Conservation (phyloP, 768 basidiomycete genomes). For the Agrocybe pediades region DNA sequence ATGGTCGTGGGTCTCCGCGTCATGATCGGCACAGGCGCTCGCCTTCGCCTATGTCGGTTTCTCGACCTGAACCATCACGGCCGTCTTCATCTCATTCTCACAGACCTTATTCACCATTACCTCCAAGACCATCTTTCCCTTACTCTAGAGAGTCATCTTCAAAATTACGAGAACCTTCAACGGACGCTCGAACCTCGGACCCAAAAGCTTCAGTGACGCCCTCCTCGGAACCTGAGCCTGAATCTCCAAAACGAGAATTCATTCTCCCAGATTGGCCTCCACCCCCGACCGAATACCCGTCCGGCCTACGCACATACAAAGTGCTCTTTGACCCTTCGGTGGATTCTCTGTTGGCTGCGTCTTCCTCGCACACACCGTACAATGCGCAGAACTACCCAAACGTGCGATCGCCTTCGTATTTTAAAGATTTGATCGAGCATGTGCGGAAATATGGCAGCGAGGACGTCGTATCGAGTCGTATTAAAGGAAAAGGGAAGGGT, state of each 20-base stretch:
- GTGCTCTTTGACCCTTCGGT: slow-evolving; percentile 63
- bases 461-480: slow-evolving; percentile 40
- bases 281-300: slow-evolving; percentile 46
- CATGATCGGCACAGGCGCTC: no score
- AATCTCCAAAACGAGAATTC: slow-evolving; percentile 9
- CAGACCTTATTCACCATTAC: no score
- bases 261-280: slow-evolving; percentile 60
- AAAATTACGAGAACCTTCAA: no score
- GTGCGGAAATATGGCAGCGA: slow-evolving; percentile 32
- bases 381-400: slow-evolving; percentile 13
- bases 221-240: no score
- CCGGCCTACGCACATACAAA: slow-evolving; percentile 48
- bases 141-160: no score
- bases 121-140: no score
- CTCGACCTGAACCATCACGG: no score
- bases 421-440: slow-evolving; percentile 40
- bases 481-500: slow-evolving; percentile 66
- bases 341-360: slow-evolving; percentile 37
- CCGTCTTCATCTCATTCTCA: no score
- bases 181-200: no score
- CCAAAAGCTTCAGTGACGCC: no score
- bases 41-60: no score
- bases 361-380: slow-evolving; percentile 12
- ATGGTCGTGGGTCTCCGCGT: no score
- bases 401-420: slow-evolving; percentile 26